Evolutionary conservation across 257 asterid genomes (phyloP).

Genomic region (Lithospermum erythrorhizon): DNA sequence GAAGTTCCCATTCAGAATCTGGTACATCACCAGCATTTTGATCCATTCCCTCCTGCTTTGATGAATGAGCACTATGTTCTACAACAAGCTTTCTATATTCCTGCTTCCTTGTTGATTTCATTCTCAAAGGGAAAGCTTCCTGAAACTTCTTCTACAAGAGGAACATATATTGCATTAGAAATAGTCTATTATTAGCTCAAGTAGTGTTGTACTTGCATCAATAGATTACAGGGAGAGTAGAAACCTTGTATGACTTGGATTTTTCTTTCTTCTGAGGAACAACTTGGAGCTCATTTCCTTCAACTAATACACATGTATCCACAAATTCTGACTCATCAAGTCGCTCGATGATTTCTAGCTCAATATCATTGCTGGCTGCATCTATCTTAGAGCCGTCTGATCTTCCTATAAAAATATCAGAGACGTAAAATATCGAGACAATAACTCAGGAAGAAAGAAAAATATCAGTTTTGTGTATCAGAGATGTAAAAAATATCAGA

Average conservation of each 20-base stretch:
- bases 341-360: constrained; percentile 19
- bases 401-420: constrained; percentile 11
- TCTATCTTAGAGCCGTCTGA: constrained; percentile 27
- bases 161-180: too few species aligned
- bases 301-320: constrained; percentile 62
- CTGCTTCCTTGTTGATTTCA: background rate
- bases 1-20: background rate
- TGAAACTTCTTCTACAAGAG: background rate
- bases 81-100: background rate
- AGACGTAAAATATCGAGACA: background rate
- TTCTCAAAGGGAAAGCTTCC: background rate
- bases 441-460: background rate
- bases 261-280: constrained; percentile 21
- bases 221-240: constrained; percentile 4
- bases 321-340: constrained; percentile 28
- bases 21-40: background rate
- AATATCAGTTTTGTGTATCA: too few species aligned
- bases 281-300: constrained; percentile 25
- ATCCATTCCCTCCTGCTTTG: background rate
- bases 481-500: too few species aligned
- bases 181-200: background rate
- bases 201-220: background rate
- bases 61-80: background rate
- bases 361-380: constrained; percentile 22
- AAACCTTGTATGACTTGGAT: constrained; percentile 64